A percentile compares a stretch with the other conserved stretches of the same genome.
Evolutionary conservation across 257 asterid species (phyloP).

Genomic region (Phtheirospermum japonicum): DNA sequence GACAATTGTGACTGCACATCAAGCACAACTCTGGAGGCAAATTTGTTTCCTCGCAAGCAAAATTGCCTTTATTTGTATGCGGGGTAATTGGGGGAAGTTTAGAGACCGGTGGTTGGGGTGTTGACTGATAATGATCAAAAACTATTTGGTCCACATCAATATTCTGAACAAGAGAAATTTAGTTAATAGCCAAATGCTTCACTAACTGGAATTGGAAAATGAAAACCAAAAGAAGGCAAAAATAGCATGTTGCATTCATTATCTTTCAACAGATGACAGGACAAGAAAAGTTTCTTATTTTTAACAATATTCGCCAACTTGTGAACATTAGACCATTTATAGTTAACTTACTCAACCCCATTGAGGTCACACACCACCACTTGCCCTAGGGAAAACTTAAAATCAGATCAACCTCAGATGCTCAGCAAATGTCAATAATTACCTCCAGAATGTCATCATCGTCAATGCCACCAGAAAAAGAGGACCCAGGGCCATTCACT

Average conservation of each 20-base stretch:
- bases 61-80: slow-evolving; percentile 34
- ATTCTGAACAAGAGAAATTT: slow-evolving; percentile 44
- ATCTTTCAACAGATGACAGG: slow-evolving; percentile 8
- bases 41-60: slow-evolving; percentile 35
- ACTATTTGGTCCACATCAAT: slow-evolving; percentile 82
- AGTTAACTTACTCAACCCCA: slow-evolving; percentile 5
- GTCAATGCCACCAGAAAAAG: slow-evolving; percentile 40
- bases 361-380: slow-evolving; percentile 14
- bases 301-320: background rate
- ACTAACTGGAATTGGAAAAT: slow-evolving; percentile 21
- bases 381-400: slow-evolving; percentile 3
- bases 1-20: slow-evolving; percentile 72
- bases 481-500: slow-evolving; percentile 28
- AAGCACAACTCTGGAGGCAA: slow-evolving; percentile 70
- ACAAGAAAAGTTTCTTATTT: slow-evolving; percentile 18
- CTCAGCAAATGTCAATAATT: slow-evolving; percentile 30
- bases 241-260: slow-evolving; percentile 17
- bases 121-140: slow-evolving; percentile 66
- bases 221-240: background rate
- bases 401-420: slow-evolving; percentile 19
- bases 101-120: slow-evolving; percentile 79
- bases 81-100: slow-evolving; percentile 68
- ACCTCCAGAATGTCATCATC: slow-evolving; percentile 91
- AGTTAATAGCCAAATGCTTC: slow-evolving; percentile 16
- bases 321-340: slow-evolving; percentile 7